A percentile compares a stretch with the other conserved stretches of the same genome.
These are phyloP conservation scores for Phytophthora brassicae DNA, from an alignment of 352 stramenopile species.

Conservation along the genomic window DNA sequence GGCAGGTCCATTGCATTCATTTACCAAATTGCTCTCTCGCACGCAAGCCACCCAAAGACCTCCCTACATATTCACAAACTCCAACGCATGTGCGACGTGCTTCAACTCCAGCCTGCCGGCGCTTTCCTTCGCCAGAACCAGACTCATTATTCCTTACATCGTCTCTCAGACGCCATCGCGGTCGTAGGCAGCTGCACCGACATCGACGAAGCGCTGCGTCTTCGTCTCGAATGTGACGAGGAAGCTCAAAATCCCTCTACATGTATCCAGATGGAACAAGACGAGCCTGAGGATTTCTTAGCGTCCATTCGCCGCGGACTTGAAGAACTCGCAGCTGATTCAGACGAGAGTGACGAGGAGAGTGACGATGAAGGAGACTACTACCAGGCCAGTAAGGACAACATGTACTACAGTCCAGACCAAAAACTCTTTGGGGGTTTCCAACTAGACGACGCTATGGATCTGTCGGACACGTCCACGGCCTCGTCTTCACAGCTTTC, in stretches of 20 bases:
- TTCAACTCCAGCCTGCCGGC: slow-evolving; percentile 36
- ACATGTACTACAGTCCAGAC: slow-evolving; percentile 42
- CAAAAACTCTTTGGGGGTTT: slow-evolving; percentile 22
- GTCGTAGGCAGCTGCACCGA: slow-evolving; percentile 31
- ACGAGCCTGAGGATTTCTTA: slow-evolving; percentile 36
- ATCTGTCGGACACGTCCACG: slow-evolving; percentile 46
- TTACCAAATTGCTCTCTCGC: slow-evolving; percentile 24
- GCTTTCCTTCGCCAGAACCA: slow-evolving; percentile 31
- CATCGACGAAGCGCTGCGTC: slow-evolving; percentile 28
- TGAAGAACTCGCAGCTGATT: slow-evolving; percentile 25
- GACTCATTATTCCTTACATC: neutral
- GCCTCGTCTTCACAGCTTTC: slow-evolving; percentile 30
- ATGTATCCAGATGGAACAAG: slow-evolving; percentile 10
- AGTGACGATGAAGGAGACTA: slow-evolving; percentile 31
- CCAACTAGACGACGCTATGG: slow-evolving; percentile 19
- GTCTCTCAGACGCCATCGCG: slow-evolving; percentile 18
- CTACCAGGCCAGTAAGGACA: slow-evolving; percentile 36
- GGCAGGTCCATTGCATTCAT: slow-evolving; percentile 21
- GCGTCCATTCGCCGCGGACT: slow-evolving; percentile 35
- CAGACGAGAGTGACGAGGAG: slow-evolving; percentile 26
- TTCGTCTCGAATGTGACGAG: slow-evolving; percentile 15
- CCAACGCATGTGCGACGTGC: slow-evolving; percentile 30
- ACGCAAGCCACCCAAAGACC: slow-evolving; percentile 17
- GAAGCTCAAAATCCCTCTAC: neutral
- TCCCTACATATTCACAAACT: neutral